Evolutionary conservation across 352 stramenopile genomes (phyloP).

Genomic region (Phytophthora sp.): DNA sequence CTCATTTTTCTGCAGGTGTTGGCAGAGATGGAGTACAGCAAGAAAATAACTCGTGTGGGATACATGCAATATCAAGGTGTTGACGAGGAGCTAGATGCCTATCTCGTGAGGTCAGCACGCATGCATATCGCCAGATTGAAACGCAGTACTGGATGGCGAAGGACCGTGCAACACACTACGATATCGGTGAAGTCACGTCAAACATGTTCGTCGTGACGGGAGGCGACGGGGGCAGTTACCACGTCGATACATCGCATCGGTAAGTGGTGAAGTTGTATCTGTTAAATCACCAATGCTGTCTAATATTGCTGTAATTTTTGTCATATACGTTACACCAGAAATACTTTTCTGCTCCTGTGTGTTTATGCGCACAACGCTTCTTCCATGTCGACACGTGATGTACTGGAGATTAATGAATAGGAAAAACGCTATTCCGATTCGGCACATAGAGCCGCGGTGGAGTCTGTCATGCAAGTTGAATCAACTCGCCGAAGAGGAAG

Average conservation of each 20-base stretch:
- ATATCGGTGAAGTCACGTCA: neutral
- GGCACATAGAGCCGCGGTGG: neutral
- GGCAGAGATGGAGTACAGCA: neutral
- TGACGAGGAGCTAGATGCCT: neutral
- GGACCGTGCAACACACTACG: neutral
- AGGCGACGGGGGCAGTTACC: neutral
- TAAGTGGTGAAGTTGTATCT: neutral
- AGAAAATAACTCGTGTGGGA: neutral
- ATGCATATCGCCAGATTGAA: neutral
- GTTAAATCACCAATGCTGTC: neutral
- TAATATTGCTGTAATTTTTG: too few relatives aligned
- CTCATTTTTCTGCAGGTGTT: neutral
- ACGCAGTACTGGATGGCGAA: neutral
- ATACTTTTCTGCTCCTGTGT: neutral
- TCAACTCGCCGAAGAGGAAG: conserved; percentile 11
- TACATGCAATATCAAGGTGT: neutral
- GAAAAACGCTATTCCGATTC: neutral
- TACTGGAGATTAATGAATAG: neutral
- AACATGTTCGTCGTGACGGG: neutral
- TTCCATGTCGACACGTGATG: neutral
- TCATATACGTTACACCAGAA: neutral
- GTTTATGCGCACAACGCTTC: neutral
- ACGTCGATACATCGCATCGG: neutral
- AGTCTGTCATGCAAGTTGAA: conserved; percentile 2
- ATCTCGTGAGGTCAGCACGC: neutral